phyloP scores from a whole-genome alignment of 2,329 filamentous ascomycete genomes.

The Exophiala sp. region DNA sequence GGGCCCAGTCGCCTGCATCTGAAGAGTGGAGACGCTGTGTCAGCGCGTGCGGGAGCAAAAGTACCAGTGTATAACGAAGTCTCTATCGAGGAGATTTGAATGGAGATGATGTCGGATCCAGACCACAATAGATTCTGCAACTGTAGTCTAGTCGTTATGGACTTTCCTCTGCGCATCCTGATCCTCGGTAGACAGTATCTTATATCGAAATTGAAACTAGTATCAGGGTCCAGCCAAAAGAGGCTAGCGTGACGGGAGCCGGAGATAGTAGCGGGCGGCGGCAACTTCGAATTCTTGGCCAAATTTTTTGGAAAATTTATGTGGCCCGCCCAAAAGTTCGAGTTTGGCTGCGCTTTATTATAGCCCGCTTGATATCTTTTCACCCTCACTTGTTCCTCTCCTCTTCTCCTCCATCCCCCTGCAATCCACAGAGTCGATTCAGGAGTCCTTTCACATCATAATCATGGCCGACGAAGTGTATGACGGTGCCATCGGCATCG shows the following conservation, averaged over 20 bases:
- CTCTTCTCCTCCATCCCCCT: background rate
- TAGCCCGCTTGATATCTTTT: background rate
- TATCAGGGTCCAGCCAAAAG: background rate
- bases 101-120: too few relatives aligned
- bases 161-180: too few relatives aligned
- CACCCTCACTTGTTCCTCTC: background rate
- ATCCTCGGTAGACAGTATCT: too few relatives aligned
- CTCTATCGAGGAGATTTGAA: too few relatives aligned
- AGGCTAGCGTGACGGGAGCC: background rate
- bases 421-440: conserved; percentile 1
- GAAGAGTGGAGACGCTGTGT: too few relatives aligned
- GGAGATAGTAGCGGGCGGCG: background rate
- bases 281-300: background rate
- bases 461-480: conserved; percentile 94
- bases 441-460: background rate
- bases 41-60: too few relatives aligned
- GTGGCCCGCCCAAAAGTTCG: conserved; percentile 1
- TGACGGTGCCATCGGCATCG: conserved; percentile 99
- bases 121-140: too few relatives aligned
- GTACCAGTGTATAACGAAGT: too few relatives aligned
- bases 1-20: too few relatives aligned
- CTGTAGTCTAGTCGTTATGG: too few relatives aligned
- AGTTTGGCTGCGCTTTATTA: background rate
- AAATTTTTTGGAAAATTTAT: conserved; percentile 2
- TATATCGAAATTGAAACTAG: too few relatives aligned